Conservation (phyloP, 441 rosid genomes). For the Viola pubescens region DNA sequence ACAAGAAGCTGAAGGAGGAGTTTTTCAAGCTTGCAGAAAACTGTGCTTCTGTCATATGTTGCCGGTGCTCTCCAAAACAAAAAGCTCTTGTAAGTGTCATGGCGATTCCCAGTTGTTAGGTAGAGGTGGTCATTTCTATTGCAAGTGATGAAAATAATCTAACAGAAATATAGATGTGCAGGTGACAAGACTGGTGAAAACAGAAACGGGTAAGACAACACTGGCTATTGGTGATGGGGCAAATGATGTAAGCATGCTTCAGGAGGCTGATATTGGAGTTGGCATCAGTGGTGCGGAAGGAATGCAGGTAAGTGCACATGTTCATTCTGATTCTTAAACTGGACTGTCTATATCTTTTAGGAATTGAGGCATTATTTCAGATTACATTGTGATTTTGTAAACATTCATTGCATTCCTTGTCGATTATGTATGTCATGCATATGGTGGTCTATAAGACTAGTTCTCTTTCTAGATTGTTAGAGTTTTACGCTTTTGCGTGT, state of each 20-base stretch:
- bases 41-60: conserved; percentile 86
- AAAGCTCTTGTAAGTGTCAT: conserved; percentile 72
- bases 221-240: conserved; percentile 96
- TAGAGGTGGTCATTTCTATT: conserved; percentile 2
- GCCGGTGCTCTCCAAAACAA: conserved; percentile 94
- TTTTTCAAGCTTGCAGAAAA: conserved; percentile 63
- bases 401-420: background rate
- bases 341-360: background rate
- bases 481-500: no score
- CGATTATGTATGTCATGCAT: background rate
- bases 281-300: conserved; percentile 97
- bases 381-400: background rate
- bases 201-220: conserved; percentile 54
- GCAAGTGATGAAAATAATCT: conserved; percentile 24
- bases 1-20: conserved; percentile 32
- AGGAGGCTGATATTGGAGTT: conserved; percentile 96
- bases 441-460: background rate
- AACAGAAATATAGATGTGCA: conserved; percentile 38
- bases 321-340: background rate
- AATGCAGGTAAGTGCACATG: conserved; percentile 55
- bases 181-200: conserved; percentile 92
- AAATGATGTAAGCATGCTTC: conserved; percentile 97
- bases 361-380: background rate
- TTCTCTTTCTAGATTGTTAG: background rate
- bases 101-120: conserved; percentile 1